A percentile compares a stretch with the other conserved stretches of the same genome.
Conservation (phyloP, 2,329 filamentous ascomycete genomes). For the Ceratocystis lukuohia region DNA sequence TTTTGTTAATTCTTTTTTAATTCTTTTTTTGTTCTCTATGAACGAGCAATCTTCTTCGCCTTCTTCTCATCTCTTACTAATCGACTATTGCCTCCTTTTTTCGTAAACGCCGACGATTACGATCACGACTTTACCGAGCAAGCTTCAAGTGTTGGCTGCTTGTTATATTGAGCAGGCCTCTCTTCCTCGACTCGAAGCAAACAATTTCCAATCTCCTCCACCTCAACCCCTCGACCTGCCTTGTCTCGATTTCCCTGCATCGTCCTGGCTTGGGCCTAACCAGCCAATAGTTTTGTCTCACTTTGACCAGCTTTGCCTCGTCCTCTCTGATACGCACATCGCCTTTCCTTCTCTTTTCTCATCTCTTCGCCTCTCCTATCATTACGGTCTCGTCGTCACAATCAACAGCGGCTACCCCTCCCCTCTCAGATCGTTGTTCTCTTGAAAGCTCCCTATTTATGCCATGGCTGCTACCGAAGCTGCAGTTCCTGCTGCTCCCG, state of each 20-base stretch:
- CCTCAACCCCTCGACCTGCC: no score
- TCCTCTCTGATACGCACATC: background rate
- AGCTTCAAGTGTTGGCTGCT: no score
- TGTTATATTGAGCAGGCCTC: no score
- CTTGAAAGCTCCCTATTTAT: background rate
- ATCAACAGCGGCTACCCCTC: background rate
- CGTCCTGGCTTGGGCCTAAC: background rate
- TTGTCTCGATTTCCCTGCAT: background rate
- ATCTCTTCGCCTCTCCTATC: background rate
- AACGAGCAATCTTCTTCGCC: background rate
- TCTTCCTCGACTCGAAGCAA: background rate
- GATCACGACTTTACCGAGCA: no score
- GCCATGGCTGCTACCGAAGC: background rate
- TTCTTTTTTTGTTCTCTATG: background rate
- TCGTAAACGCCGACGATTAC: no score
- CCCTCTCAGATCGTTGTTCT: no score
- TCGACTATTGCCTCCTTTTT: background rate
- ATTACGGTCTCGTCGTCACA: no score
- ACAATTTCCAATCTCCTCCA: background rate
- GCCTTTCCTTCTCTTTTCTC: background rate
- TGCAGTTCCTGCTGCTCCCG: conserved; percentile 27
- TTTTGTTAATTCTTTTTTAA: conserved; percentile 5
- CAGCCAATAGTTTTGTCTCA: background rate
- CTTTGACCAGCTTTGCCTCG: background rate
- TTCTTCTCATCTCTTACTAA: background rate